A percentile compares a stretch with the other conserved stretches of the same genome.
Conservation (phyloP, 2,329 filamentous ascomycete genomes). For the Calcarisporium arbuscula region DNA sequence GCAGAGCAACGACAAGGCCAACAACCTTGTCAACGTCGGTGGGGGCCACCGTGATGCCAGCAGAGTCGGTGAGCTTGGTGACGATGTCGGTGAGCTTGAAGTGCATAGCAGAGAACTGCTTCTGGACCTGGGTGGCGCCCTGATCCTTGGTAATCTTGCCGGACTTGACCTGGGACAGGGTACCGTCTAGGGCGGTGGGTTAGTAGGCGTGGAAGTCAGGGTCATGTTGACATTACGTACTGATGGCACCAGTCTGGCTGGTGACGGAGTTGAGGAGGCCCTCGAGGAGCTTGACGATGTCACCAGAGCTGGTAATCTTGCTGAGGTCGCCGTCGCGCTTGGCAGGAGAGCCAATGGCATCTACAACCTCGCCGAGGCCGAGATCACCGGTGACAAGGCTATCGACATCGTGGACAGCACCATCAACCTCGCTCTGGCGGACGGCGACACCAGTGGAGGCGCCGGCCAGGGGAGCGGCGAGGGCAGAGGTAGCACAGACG, state of each 20-base stretch:
- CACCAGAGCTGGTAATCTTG: slow-evolving; percentile 3
- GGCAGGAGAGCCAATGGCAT: too few relatives aligned
- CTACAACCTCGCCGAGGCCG: too few relatives aligned
- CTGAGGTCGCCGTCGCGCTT: too few relatives aligned
- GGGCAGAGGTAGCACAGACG: too few relatives aligned
- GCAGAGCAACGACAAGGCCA: slow-evolving; percentile 13
- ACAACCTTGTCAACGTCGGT: slow-evolving; percentile 19
- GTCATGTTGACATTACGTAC: background rate
- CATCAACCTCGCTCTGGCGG: too few relatives aligned
- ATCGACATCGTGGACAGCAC: too few relatives aligned
- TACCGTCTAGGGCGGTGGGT: slow-evolving; percentile 6
- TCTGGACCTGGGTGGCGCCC: slow-evolving; percentile 10
- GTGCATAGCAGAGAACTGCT: slow-evolving; percentile 13
- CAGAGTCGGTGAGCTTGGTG: slow-evolving; percentile 14
- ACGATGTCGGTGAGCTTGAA: slow-evolving; percentile 20
- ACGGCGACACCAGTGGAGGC: too few relatives aligned
- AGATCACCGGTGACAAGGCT: too few relatives aligned
- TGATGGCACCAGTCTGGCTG: slow-evolving; percentile 6
- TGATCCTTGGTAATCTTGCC: slow-evolving; percentile 16
- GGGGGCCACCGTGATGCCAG: slow-evolving; percentile 14
- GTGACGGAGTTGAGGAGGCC: slow-evolving; percentile 4
- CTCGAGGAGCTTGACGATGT: slow-evolving; percentile 5
- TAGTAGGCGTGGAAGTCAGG: slow-evolving; percentile 1
- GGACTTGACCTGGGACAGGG: slow-evolving; percentile 14
- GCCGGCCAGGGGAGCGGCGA: too few relatives aligned